Evolutionary conservation across 495 filamentous ascomycete species (phyloP).

Genomic region (Penicillium coprophilum): DNA sequence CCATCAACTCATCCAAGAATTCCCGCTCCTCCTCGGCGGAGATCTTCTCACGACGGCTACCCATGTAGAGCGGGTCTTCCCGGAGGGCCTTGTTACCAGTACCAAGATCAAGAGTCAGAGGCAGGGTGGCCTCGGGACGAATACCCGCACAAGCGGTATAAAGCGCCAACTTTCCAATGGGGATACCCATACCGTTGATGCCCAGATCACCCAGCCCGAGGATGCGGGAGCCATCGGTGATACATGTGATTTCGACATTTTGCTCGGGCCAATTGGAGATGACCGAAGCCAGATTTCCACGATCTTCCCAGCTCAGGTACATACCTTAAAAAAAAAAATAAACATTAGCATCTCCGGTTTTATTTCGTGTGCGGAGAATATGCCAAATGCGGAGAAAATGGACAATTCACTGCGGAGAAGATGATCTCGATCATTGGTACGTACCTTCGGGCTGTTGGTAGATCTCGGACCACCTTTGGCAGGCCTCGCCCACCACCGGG

Average conservation of each 20-base stretch:
- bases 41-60: slow-evolving; percentile 78
- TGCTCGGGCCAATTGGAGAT: slow-evolving; percentile 86
- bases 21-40: slow-evolving; percentile 79
- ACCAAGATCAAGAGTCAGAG: slow-evolving; percentile 87
- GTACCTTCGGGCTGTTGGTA: slow-evolving; percentile 91
- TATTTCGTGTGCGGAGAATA: slow-evolving; percentile 19
- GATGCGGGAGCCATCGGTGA: slow-evolving; percentile 96
- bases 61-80: slow-evolving; percentile 92
- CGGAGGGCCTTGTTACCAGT: slow-evolving; percentile 87
- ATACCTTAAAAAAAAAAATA: slow-evolving; percentile 48
- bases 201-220: slow-evolving; percentile 94
- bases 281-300: slow-evolving; percentile 77
- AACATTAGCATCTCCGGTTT: slow-evolving; percentile 32
- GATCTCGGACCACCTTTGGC: slow-evolving; percentile 90
- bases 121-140: slow-evolving; percentile 85
- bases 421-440: slow-evolving; percentile 16
- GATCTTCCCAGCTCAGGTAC: slow-evolving; percentile 89
- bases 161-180: slow-evolving; percentile 89
- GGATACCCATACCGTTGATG: slow-evolving; percentile 97
- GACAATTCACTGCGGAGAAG: neutral
- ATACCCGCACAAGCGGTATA: slow-evolving; percentile 98
- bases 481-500: slow-evolving; percentile 95
- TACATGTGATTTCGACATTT: slow-evolving; percentile 91
- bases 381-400: neutral
- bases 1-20: slow-evolving; percentile 98